Evolutionary conservation across 148 eudicot species (phyloP).

Genomic region (Spergularia bocconei): DNA sequence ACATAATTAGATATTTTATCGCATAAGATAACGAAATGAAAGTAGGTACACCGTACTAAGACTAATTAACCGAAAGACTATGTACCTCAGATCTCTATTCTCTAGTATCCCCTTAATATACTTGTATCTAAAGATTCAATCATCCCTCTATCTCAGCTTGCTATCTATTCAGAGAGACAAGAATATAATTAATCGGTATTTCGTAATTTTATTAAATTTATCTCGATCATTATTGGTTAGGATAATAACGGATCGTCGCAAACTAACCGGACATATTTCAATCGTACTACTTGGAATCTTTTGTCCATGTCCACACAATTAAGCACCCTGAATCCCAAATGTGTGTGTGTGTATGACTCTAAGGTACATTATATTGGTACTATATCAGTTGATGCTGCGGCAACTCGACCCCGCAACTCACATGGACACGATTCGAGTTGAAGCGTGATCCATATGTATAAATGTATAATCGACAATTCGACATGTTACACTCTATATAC

Average conservation of each 20-base stretch:
- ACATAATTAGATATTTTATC: no score
- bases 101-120: not conserved
- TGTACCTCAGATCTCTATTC: constrained; percentile 12
- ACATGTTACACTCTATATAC: no score
- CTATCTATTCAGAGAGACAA: not conserved
- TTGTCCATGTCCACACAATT: not conserved
- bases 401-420: no score
- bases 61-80: constrained; percentile 26
- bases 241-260: not conserved
- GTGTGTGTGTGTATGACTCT: no score
- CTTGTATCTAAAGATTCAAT: no score
- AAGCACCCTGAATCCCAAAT: not conserved
- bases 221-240: not conserved
- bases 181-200: not conserved
- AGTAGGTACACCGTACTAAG: constrained; percentile 42
- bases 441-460: no score
- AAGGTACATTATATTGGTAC: no score
- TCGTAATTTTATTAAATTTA: not conserved
- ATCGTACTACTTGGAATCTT: not conserved
- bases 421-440: no score
- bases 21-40: no score
- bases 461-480: no score
- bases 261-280: not conserved
- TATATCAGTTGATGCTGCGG: no score
- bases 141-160: no score